Conservation (phyloP, 2,329 filamentous ascomycete species). For the Diaporthe batatas region DNA sequence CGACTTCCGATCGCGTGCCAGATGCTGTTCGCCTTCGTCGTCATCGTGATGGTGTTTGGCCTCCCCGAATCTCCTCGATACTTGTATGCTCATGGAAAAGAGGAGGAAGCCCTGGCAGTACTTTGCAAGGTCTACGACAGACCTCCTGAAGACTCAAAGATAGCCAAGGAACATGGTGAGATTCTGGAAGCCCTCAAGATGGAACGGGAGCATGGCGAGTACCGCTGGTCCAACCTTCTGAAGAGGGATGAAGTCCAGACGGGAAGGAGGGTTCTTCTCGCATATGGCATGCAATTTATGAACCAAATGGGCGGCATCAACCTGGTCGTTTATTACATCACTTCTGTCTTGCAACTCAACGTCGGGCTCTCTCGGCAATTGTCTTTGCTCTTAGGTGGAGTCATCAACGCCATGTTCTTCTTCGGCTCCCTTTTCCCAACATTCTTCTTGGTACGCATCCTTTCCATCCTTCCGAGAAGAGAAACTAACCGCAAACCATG, state of each 20-base stretch:
- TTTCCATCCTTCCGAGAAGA: not conserved
- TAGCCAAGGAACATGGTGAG: slow-evolving; percentile 57
- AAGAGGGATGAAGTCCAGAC: slow-evolving; percentile 58
- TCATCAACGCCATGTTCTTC: slow-evolving; percentile 55
- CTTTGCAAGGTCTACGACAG: slow-evolving; percentile 57
- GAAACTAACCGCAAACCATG: not conserved
- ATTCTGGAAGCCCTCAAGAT: slow-evolving; percentile 49
- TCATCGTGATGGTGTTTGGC: slow-evolving; percentile 48
- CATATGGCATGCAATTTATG: slow-evolving; percentile 62
- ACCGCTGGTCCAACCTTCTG: slow-evolving; percentile 57
- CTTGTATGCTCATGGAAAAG: slow-evolving; percentile 47
- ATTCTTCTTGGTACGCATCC: slow-evolving; percentile 31
- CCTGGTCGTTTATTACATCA: slow-evolving; percentile 55
- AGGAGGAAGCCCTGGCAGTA: slow-evolving; percentile 49
- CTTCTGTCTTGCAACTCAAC: slow-evolving; percentile 51
- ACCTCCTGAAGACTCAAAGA: slow-evolving; percentile 53
- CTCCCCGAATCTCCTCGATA: slow-evolving; percentile 50
- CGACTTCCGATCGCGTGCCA: slow-evolving; percentile 51
- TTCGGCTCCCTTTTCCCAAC: slow-evolving; percentile 49
- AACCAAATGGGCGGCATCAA: slow-evolving; percentile 65
- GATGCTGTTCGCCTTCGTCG: slow-evolving; percentile 48
- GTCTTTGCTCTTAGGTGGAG: slow-evolving; percentile 53
- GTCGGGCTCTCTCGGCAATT: slow-evolving; percentile 50
- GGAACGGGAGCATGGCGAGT: slow-evolving; percentile 46
- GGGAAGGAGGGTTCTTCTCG: slow-evolving; percentile 59